Conservation (phyloP, 2,329 filamentous ascomycete genomes). For the Elsinoe fawcettii region DNA sequence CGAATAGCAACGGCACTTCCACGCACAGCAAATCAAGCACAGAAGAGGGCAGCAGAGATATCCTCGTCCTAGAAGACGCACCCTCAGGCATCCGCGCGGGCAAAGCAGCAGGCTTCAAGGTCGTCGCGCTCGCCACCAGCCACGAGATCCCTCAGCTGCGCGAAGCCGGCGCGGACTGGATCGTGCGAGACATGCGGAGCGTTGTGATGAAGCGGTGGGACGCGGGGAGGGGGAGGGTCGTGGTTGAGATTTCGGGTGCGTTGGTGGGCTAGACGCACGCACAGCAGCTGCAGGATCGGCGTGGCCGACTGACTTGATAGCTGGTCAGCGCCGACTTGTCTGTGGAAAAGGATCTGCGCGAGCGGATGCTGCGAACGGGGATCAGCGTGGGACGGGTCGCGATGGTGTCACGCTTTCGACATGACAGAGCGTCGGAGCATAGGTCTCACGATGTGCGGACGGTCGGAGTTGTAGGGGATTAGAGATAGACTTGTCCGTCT, state of each 20-base stretch:
- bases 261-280: conserved; percentile 30
- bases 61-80: conserved; percentile 82
- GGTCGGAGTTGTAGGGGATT: neutral
- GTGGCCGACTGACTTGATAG: neutral
- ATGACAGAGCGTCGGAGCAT: neutral
- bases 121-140: conserved; percentile 77
- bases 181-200: conserved; percentile 70
- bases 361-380: neutral
- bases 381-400: neutral
- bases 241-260: conserved; percentile 60
- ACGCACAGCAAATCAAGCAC: neutral
- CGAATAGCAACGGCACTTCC: neutral
- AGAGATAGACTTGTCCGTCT: neutral
- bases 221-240: conserved; percentile 50
- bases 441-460: neutral
- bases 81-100: conserved; percentile 77
- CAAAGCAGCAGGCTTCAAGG: conserved; percentile 77
- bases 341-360: neutral
- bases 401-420: neutral
- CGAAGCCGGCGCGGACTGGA: conserved; percentile 76
- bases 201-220: conserved; percentile 54
- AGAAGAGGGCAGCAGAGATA: conserved; percentile 27
- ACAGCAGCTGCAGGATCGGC: neutral
- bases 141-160: conserved; percentile 65
- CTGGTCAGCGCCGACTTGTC: neutral